Percentiles rank a stretch among this genome's conserved stretches.
phyloP scores from a whole-genome alignment of 2,329 filamentous ascomycete genomes.

The Arthroderma sp. region DNA sequence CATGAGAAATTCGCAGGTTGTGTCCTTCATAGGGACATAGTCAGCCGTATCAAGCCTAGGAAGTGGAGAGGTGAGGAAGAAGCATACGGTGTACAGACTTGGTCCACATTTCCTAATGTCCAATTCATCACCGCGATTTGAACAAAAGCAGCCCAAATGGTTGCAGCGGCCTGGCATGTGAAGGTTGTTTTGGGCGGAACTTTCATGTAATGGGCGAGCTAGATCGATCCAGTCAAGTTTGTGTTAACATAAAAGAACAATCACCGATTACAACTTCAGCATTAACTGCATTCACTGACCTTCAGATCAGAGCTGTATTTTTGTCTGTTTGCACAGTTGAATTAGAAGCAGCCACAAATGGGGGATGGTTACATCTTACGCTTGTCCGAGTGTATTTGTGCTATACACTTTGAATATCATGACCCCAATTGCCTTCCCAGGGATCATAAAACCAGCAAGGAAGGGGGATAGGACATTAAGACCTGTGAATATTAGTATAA shows the following conservation, averaged over 20 bases:
- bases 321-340: conserved; percentile 2
- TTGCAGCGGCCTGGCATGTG: conserved; percentile 36
- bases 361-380: conserved; percentile 12
- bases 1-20: conserved; percentile 45
- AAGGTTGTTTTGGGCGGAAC: conserved; percentile 35
- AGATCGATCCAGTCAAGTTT: neutral
- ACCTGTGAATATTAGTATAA: conserved; percentile 26
- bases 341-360: neutral
- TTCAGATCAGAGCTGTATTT: conserved; percentile 8
- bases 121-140: conserved; percentile 36
- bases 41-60: conserved; percentile 4
- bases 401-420: conserved; percentile 70
- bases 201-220: conserved; percentile 20
- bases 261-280: neutral
- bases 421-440: conserved; percentile 56
- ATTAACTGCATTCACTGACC: neutral
- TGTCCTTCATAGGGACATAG: conserved; percentile 5
- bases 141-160: conserved; percentile 33
- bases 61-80: neutral
- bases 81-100: conserved; percentile 26
- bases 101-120: conserved; percentile 30
- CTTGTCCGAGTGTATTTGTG: conserved; percentile 55
- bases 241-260: neutral
- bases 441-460: conserved; percentile 59
- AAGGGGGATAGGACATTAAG: conserved; percentile 67